Evolutionary conservation across 495 filamentous ascomycete genomes (phyloP).

Genomic region (Penicillium turbatum): DNA sequence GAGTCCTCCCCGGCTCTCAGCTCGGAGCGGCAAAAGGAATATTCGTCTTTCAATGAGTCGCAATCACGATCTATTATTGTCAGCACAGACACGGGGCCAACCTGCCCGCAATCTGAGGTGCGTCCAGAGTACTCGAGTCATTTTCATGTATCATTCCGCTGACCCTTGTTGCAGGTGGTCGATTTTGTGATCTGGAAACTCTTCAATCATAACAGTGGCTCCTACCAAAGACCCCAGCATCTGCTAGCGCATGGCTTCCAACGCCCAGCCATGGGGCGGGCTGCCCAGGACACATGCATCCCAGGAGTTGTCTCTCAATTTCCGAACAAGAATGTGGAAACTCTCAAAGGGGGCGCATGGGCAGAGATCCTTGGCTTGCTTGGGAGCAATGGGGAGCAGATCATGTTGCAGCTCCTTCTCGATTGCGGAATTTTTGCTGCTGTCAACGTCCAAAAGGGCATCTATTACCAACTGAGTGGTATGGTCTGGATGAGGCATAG

Average conservation of each 20-base stretch:
- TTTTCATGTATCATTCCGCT: constrained; percentile 8
- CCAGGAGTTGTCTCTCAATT: constrained; percentile 52
- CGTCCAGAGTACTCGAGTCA: constrained; percentile 1
- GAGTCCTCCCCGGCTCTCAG: constrained; percentile 28
- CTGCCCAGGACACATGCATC: constrained; percentile 39
- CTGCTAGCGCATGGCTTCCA: constrained; percentile 76
- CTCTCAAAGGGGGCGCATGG: constrained; percentile 70
- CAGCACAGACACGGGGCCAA: constrained; percentile 37
- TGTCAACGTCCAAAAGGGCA: constrained; percentile 55
- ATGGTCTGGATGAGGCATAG: constrained; percentile 14
- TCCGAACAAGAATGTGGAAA: constrained; percentile 65
- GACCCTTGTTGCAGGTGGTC: constrained; percentile 58
- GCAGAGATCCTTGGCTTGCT: constrained; percentile 63
- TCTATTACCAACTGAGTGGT: constrained; percentile 79
- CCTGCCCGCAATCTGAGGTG: constrained; percentile 59
- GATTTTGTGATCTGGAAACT: constrained; percentile 77
- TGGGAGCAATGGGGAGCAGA: constrained; percentile 69
- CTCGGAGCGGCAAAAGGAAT: constrained; percentile 50
- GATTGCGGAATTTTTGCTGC: constrained; percentile 72
- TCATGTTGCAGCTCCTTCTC: constrained; percentile 76
- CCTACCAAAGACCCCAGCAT: constrained; percentile 58
- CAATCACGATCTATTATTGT: constrained; percentile 32
- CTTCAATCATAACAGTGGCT: constrained; percentile 54
- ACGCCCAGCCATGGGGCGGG: constrained; percentile 30
- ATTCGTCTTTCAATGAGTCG: constrained; percentile 64